A percentile compares a stretch with the other conserved stretches of the same genome.
These are phyloP conservation scores for Arthrobotrys sphaeroides DNA, from an alignment of 2,329 filamentous ascomycete species.

Conservation along the genomic window DNA sequence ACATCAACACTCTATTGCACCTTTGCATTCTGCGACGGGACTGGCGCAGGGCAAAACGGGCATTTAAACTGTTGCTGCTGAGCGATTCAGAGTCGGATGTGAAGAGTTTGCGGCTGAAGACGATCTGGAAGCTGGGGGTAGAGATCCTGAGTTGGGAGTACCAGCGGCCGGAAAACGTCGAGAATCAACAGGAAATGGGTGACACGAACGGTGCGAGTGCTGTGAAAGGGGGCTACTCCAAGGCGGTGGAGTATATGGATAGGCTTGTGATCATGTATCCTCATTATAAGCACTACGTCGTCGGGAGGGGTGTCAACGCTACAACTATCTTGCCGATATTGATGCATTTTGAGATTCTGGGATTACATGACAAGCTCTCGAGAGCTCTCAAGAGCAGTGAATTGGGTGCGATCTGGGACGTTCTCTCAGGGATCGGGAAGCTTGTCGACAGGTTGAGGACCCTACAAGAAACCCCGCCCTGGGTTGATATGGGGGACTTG, in stretches of 20 bases:
- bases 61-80: slow-evolving; percentile 55
- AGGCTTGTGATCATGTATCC: slow-evolving; percentile 56
- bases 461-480: slow-evolving; percentile 56
- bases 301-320: slow-evolving; percentile 47
- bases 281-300: slow-evolving; percentile 51
- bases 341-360: slow-evolving; percentile 50
- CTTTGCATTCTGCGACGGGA: slow-evolving; percentile 54
- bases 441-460: slow-evolving; percentile 54
- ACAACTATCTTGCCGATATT: slow-evolving; percentile 49
- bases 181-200: neutral
- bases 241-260: slow-evolving; percentile 56
- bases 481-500: slow-evolving; percentile 54
- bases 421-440: slow-evolving; percentile 40
- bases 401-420: slow-evolving; percentile 1
- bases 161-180: neutral
- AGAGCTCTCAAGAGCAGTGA: slow-evolving; percentile 5
- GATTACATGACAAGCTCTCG: slow-evolving; percentile 42
- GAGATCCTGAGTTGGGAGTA: slow-evolving; percentile 54
- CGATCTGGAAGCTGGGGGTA: slow-evolving; percentile 56
- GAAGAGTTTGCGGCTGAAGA: slow-evolving; percentile 47
- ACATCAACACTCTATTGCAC: slow-evolving; percentile 56
- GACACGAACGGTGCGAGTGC: neutral
- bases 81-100: slow-evolving; percentile 42
- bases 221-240: slow-evolving; percentile 20
- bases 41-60: slow-evolving; percentile 55